Evolutionary conservation across 176 grass and related monocot species (phyloP), one percentile per base, ranked within the genome.

Genomic region (Musa acuminata): DNA sequence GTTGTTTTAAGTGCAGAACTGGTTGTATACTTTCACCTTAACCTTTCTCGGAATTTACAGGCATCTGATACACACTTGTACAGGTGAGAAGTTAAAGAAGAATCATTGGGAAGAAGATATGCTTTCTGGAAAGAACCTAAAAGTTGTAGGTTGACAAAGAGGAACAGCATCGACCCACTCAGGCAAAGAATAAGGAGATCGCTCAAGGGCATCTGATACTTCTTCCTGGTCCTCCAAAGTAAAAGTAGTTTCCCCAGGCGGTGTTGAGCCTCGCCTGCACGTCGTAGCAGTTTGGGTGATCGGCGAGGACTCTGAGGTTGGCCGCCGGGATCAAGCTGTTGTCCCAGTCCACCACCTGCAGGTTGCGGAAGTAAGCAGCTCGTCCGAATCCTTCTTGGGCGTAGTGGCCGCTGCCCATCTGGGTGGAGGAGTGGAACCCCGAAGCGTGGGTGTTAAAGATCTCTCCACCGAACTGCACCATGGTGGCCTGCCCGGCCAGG

Each of bases 361-460:
- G 11, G 55, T 63, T 62, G 9, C 29, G 6, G 27, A 76, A 62
- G 27, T 63, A 76, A 53, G 53, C 55, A 1, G 73, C 73, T 13
- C 49, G 54, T 9, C 9, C 0, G 27, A 22, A 76, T n/a, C 73
- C 73, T 49, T 76, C 55, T 26, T 8, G 14, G 0, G 73, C 26
- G 73, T 59, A 76, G 27, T 76, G 73, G 55, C 73, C 73, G 17
- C 53, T 60, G 26, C 73, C 73, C 73, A 76, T 76, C 14, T 51
- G 26, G 13, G 73, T 76, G 16, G 73, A 20, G 26, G 73, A 62
- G 73, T 76, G 73, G 27, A 62, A 9, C 2, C 73, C 57, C 9
- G 54, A 17, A 11, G 29, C 17, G 0, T 19, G 8, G 0, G 21
- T 51, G 73, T 76, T 76, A 8, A 76, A 13, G 14, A 76, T 51